phyloP scores from a whole-genome alignment of 352 stramenopile species.

The Pythium dissotocum region DNA sequence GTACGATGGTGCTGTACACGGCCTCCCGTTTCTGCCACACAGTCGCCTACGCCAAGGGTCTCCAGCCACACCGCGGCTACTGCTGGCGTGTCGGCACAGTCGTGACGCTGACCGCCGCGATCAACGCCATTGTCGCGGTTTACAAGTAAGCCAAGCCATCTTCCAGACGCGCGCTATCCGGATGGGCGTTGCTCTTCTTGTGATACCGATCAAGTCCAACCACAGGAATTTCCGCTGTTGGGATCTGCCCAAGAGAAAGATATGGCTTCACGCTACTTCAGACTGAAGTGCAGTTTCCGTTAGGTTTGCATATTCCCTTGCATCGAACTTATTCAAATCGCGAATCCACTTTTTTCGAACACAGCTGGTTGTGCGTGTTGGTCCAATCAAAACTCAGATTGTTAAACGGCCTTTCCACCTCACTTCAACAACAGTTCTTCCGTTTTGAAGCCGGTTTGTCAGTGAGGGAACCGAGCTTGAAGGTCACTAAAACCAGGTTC shows the following conservation, averaged over 20 bases:
- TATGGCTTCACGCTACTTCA: too few relatives aligned
- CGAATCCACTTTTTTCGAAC: not conserved
- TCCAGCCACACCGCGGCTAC: slow-evolving; percentile 45
- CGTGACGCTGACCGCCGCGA: slow-evolving; percentile 33
- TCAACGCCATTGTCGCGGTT: slow-evolving; percentile 32
- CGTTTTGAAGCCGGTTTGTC: too few relatives aligned
- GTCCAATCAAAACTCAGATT: slow-evolving; percentile 1
- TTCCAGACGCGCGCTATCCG: too few relatives aligned
- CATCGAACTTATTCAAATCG: slow-evolving; percentile 1
- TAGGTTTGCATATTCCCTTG: not conserved
- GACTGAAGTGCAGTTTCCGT: not conserved
- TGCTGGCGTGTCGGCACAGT: slow-evolving; percentile 44
- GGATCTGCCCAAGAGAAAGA: too few relatives aligned
- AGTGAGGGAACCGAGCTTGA: too few relatives aligned
- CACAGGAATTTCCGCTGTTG: too few relatives aligned
- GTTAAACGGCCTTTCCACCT: not conserved
- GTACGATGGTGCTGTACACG: slow-evolving; percentile 46
- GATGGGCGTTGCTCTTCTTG: too few relatives aligned
- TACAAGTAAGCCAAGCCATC: not conserved
- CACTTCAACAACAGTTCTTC: not conserved
- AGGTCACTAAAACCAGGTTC: not conserved
- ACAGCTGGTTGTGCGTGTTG: not conserved
- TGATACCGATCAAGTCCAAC: too few relatives aligned
- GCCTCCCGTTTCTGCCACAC: slow-evolving; percentile 45
- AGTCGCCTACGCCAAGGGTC: slow-evolving; percentile 43